phyloP scores from a whole-genome alignment of 2,329 filamentous ascomycete species.

The Colletotrichum truncatum region DNA sequence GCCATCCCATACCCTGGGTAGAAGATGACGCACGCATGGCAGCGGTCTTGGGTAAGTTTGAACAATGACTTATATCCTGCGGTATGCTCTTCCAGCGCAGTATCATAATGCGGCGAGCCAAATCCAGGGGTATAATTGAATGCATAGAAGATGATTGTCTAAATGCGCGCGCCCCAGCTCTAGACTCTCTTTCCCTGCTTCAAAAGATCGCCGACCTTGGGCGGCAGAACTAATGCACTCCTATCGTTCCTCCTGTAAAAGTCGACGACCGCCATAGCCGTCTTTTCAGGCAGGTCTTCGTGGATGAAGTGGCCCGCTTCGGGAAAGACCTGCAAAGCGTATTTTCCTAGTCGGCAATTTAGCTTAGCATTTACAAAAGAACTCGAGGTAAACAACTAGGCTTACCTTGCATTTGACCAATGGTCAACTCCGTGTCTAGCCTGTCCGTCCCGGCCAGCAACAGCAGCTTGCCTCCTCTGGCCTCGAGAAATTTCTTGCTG shows the following conservation, averaged over 20 bases:
- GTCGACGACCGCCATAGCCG: conserved; percentile 84
- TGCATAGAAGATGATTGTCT: background rate
- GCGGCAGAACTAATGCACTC: conserved; percentile 83
- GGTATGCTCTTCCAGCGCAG: background rate
- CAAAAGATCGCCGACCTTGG: conserved; percentile 84
- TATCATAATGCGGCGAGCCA: background rate
- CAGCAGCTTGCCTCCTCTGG: conserved; percentile 84
- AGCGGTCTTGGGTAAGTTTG: too few species aligned
- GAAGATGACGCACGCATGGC: too few species aligned
- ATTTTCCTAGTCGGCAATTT: conserved; percentile 72
- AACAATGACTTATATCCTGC: too few species aligned
- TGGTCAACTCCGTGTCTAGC: conserved; percentile 90
- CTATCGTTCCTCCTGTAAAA: conserved; percentile 94
- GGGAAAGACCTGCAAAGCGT: conserved; percentile 92
- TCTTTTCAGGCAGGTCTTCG: conserved; percentile 92
- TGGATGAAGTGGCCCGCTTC: conserved; percentile 97
- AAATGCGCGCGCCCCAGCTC: background rate
- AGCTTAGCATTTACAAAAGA: too few species aligned
- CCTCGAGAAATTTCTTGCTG: conserved; percentile 86
- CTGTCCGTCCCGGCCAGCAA: conserved; percentile 90
- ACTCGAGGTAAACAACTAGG: too few species aligned
- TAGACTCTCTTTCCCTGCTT: conserved; percentile 69
- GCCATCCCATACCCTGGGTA: too few species aligned
- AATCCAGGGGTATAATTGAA: conserved; percentile 10
- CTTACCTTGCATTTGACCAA: conserved; percentile 95